Base-by-base conservation (phyloP, 1,284 basidiomycete genomes). In the Lignosus rhinocerotis region DNA sequence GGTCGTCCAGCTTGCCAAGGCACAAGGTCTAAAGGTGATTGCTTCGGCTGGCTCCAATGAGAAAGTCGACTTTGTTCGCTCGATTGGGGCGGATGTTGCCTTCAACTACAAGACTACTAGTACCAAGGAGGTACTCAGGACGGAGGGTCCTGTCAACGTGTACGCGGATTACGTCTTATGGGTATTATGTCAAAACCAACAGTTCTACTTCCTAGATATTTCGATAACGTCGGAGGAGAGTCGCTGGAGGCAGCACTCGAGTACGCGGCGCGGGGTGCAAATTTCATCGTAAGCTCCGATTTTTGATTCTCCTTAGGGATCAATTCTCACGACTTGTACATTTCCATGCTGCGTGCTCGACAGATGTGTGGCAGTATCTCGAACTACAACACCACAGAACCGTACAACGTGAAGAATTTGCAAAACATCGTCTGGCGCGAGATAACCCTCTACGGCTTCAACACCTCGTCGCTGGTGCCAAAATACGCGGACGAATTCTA, bases 101-200 rank as follows among this genome's bases (percentile, higher is more conserved):
- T 83, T 92, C 74, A 89, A 92, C 73, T 92, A 92, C 75, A 92
- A 91, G 73, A 81, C 75, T 0, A 72, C 71, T 10, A 72, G 71
- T 45, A 81, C 80, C 14, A 73, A 72, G 36, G 75, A 81, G 33
- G 78, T 85, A 1, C 78, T 90, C 63, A 74, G 77, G 62, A 78
- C 80, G 65, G 76, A 86, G 51, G 85, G 86, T 0, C 75, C 80
- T 12, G 78, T 86, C 58, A 77, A 78, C 66, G 74, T 80, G 79
- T 58, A n/a, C n/a, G 25, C 3, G 3, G 9, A 11, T 3, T 25
- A 4, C 25, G 25, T 25, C 25, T 4, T 25, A 25, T 30, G 12
- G 73, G 7, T 63, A 54, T 6, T 17, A 19, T 19, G 36, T 9
- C 6, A 9, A 6, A 19, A 8, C n/a, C 59, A 49, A 14, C 48